Conservation (phyloP, 2,329 filamentous ascomycete species). For the Thielaviopsis euricoi region DNA sequence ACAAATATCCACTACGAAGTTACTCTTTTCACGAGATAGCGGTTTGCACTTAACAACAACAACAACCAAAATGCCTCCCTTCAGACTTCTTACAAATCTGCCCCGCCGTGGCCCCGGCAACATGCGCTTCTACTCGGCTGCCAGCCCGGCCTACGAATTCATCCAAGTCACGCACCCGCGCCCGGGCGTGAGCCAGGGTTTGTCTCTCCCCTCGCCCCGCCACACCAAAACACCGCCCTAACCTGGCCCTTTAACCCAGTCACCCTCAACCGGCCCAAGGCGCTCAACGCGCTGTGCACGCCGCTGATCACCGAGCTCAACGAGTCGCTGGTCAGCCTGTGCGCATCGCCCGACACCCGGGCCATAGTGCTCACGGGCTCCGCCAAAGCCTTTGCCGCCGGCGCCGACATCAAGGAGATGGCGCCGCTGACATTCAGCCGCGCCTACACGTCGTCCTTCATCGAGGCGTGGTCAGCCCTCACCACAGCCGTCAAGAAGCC, state of each 20-base stretch:
- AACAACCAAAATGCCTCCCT: background rate
- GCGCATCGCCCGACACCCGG: slow-evolving; percentile 50
- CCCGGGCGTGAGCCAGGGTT: slow-evolving; percentile 83
- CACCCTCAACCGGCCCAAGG: slow-evolving; percentile 84
- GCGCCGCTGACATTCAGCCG: slow-evolving; percentile 73
- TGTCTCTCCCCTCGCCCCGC: no score
- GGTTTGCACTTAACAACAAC: no score
- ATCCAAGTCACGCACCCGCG: slow-evolving; percentile 69
- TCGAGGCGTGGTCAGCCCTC: slow-evolving; percentile 83
- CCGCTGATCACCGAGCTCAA: slow-evolving; percentile 86
- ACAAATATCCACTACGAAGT: no score
- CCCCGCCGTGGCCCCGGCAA: background rate
- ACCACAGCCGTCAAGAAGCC: slow-evolving; percentile 80
- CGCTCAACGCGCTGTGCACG: slow-evolving; percentile 82
- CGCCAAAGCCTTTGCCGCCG: slow-evolving; percentile 80
- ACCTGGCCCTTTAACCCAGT: no score
- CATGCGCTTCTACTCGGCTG: slow-evolving; percentile 1
- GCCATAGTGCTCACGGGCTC: slow-evolving; percentile 80
- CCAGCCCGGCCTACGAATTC: slow-evolving; percentile 48
- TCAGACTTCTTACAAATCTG: background rate
- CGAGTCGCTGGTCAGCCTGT: slow-evolving; percentile 53
- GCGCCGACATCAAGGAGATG: slow-evolving; percentile 99
- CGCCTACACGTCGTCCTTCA: slow-evolving; percentile 82
- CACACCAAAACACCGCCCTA: no score
- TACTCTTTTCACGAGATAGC: no score